phyloP scores from a whole-genome alignment of 108 stramenopile species.

The Schizochytrium sp. region DNA sequence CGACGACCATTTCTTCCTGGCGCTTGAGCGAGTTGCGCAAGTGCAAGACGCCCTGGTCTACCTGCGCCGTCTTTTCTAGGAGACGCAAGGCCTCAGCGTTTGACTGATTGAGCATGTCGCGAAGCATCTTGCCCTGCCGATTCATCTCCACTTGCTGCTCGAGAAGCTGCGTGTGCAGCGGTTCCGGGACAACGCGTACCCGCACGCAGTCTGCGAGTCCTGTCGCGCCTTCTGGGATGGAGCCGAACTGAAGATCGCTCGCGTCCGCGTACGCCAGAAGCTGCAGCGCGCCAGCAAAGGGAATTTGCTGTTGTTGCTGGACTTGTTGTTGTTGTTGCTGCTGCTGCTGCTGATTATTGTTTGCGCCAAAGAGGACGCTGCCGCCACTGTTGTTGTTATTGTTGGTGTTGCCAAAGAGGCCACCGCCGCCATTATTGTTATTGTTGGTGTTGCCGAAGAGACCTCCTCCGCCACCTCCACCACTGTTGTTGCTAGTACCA shows the following conservation, averaged over 20 bases:
- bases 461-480: neutral
- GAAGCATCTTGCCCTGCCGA: neutral
- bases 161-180: neutral
- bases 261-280: neutral
- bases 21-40: neutral
- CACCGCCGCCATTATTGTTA: neutral
- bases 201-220: neutral
- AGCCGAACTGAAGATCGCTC: neutral
- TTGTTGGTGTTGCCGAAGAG: neutral
- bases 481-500: neutral
- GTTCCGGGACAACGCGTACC: neutral
- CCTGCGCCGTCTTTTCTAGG: neutral
- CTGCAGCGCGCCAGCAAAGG: neutral
- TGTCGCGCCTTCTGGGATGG: neutral
- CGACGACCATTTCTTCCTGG: slow-evolving; percentile 5
- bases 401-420: neutral
- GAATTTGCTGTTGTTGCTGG: neutral
- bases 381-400: neutral
- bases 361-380: neutral
- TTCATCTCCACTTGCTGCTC: slow-evolving; percentile 12
- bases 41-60: neutral
- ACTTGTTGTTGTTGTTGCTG: neutral
- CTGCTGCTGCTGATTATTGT: neutral
- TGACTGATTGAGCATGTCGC: slow-evolving; percentile 7
- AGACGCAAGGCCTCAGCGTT: neutral